Base-by-base conservation (phyloP, 768 basidiomycete species). In the Serendipita indica region DNA sequence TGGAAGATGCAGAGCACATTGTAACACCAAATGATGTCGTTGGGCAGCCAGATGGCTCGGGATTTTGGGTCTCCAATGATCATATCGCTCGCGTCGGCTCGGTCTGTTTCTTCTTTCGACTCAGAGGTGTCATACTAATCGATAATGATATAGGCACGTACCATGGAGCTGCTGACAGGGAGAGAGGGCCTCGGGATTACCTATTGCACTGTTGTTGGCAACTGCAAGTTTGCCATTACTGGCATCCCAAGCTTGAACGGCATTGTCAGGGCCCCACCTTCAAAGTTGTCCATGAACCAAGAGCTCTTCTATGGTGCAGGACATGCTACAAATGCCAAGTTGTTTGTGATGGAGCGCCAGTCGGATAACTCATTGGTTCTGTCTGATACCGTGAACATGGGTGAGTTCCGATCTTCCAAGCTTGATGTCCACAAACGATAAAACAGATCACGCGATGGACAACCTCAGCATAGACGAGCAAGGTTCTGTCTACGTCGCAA, bases 41-140 rank as follows among this genome's bases (percentile, higher is more conserved):
- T n/a, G 84, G 85, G 28, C 75, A 73, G 30, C 66, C 77, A 2
- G 81, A 86, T 62, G 83, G 83, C 27, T 71, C 76, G 60, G 78
- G 77, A 35, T 79, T 87, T 60, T 80, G 79, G 66, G 78, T 86
- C 65, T 83, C 84, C 30, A 89, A 88, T 63, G 83, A 86, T 60
- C 74, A 80, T 61, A 71, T 72, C 18, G 65, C 65, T 37, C 85
- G 83, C 70, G 68, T 73, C 18, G 77, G 80, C 54, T 62, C 72
- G 57, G 83, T 84, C 65, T 52, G 80, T 68, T 30, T 39, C 43
- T 45, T 10, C 3, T 58, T n/a, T 2, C 34, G 2, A 10, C 35
- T 37, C 35, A 10, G 35, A 37, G 35, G 10, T 37, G 35, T 37
- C 35, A 37, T 37, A 37, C 35, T 37, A 10, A 37, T 37, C 10